A percentile compares a stretch with the other conserved stretches of the same genome.
Conservation (phyloP, 345 rosid species). For the Durio zibethinus region DNA sequence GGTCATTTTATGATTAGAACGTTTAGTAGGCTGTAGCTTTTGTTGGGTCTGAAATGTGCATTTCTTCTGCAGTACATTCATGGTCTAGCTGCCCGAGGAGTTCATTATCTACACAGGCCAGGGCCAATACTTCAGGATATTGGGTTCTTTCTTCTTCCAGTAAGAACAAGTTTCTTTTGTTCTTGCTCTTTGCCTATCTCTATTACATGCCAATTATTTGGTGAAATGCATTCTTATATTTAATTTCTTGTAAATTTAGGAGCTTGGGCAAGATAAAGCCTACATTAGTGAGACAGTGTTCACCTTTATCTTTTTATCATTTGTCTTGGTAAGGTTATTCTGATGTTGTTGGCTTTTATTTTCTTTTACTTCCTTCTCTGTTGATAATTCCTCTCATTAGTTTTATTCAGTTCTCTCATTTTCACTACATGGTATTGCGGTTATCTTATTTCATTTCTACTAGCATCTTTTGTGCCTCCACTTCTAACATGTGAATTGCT, state of each 20-base stretch:
- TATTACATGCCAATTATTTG: neutral
- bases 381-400: neutral
- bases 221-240: constrained; percentile 8
- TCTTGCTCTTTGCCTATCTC: constrained; percentile 9
- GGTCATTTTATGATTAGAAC: neutral
- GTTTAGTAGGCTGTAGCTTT: neutral
- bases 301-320: constrained; percentile 59
- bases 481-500: constrained; percentile 2
- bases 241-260: constrained; percentile 42
- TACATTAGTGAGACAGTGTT: constrained; percentile 88
- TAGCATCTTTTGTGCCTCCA: neutral
- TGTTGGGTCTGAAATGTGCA: neutral
- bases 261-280: constrained; percentile 90
- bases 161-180: constrained; percentile 27
- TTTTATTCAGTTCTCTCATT: constrained; percentile 3
- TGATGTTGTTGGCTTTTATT: neutral
- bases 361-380: neutral
- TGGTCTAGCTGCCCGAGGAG: constrained; percentile 86
- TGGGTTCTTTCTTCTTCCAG: constrained; percentile 90
- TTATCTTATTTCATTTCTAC: constrained; percentile 5
- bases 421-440: neutral
- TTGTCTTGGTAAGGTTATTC: constrained; percentile 63
- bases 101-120: constrained; percentile 86
- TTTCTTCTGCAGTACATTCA: constrained; percentile 69
- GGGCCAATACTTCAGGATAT: constrained; percentile 85